Evolutionary conservation across 2,329 filamentous ascomycete species (phyloP).

Genomic region (Cordyceps javanica): DNA sequence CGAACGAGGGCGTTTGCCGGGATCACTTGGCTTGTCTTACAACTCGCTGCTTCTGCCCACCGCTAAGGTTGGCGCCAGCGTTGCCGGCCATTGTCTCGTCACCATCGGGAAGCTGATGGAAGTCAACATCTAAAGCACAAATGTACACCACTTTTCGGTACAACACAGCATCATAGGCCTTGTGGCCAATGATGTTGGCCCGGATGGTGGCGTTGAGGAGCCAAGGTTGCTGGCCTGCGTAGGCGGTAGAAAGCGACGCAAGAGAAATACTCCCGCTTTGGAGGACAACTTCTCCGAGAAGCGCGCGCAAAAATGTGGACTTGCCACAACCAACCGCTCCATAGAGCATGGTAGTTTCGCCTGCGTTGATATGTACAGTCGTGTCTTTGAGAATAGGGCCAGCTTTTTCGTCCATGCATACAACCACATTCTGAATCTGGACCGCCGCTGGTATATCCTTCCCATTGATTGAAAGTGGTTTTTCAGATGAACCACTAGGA

Average conservation of each 20-base stretch:
- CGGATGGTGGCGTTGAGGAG: neutral
- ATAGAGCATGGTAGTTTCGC: neutral
- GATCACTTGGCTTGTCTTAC: too few species aligned
- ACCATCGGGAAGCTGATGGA: conserved; percentile 21
- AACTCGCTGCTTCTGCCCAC: conserved; percentile 20
- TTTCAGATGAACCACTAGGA: too few species aligned
- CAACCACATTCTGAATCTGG: too few species aligned
- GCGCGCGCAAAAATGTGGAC: neutral
- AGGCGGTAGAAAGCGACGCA: conserved; percentile 14
- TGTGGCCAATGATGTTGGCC: neutral
- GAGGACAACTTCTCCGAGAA: conserved; percentile 11
- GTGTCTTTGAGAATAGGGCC: neutral
- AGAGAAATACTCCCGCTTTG: conserved; percentile 20
- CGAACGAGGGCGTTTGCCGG: too few species aligned
- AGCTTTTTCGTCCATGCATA: too few species aligned
- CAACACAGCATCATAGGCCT: neutral
- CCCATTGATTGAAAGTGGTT: too few species aligned
- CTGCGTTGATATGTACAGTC: too few species aligned
- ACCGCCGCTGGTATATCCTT: too few species aligned
- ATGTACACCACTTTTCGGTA: neutral
- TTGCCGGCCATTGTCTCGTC: conserved; percentile 7
- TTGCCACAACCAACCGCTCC: conserved; percentile 6
- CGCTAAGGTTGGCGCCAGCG: conserved; percentile 15
- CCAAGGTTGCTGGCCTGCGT: conserved; percentile 11
- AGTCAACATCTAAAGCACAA: conserved; percentile 32